Evolutionary conservation across 768 basidiomycete species (phyloP).

Genomic region (Termitomyces sp.): DNA sequence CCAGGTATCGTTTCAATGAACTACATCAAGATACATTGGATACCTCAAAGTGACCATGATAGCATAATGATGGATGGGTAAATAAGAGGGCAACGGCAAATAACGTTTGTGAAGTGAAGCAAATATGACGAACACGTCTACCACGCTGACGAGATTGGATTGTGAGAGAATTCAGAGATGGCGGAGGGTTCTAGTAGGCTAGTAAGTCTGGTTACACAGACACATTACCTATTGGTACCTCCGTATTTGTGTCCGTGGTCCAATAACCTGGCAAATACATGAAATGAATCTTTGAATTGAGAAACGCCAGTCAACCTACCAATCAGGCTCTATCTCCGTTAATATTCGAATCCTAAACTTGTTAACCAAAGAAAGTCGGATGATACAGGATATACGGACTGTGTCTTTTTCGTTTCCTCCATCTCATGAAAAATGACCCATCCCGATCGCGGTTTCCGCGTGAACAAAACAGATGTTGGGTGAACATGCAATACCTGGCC

Average conservation of each 20-base stretch:
- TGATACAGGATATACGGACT: conserved; percentile 41
- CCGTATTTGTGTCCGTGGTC: conserved; percentile 29
- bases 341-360: conserved; percentile 75
- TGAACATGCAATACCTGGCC: conserved; percentile 79
- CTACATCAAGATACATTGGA: too few relatives aligned
- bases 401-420: conserved; percentile 93
- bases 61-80: too few relatives aligned
- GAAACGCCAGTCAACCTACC: conserved; percentile 38
- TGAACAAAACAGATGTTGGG: conserved; percentile 92
- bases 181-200: too few relatives aligned
- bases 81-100: too few relatives aligned
- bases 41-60: too few relatives aligned
- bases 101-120: too few relatives aligned
- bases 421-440: conserved; percentile 97
- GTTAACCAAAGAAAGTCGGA: conserved; percentile 10
- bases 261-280: conserved; percentile 21
- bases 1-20: too few relatives aligned
- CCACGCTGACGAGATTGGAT: too few relatives aligned
- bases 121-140: too few relatives aligned
- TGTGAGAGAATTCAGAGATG: too few relatives aligned
- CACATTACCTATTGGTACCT: background rate
- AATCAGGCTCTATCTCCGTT: conserved; percentile 94
- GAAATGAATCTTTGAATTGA: background rate
- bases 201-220: too few relatives aligned
- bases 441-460: conserved; percentile 81